These are phyloP conservation scores for Aschersonia sp. DNA, from an alignment of 2,329 filamentous ascomycete species.

Conservation along the genomic window DNA sequence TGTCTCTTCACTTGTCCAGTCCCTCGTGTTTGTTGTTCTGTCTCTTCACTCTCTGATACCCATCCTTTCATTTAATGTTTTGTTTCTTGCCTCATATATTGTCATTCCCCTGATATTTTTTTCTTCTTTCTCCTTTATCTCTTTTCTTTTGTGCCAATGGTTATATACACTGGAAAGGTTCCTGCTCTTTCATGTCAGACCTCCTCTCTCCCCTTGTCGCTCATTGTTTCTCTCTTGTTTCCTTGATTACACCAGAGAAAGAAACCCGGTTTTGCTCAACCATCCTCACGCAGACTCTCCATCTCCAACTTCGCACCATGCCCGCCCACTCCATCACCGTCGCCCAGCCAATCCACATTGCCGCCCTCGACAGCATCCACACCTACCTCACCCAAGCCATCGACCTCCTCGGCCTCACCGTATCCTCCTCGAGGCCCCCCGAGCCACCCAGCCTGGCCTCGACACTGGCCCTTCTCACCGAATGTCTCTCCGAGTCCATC, in stretches of 20 bases:
- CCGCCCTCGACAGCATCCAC: conserved; percentile 56
- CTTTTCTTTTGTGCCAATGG: no score
- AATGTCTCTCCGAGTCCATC: conserved; percentile 40
- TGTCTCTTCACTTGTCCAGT: no score
- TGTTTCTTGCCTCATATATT: no score
- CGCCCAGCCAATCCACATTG: conserved; percentile 40
- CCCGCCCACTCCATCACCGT: conserved; percentile 34
- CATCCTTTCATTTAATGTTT: no score
- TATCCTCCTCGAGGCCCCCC: conserved; percentile 40
- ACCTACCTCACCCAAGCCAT: conserved; percentile 71
- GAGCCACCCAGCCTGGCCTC: conserved; percentile 31
- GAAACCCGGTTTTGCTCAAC: background rate
- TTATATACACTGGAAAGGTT: no score
- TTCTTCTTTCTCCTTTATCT: no score
- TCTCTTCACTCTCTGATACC: no score
- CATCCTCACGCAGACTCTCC: conserved; percentile 42
- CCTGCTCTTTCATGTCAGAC: no score
- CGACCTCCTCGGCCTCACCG: conserved; percentile 63
- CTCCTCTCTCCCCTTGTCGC: no score
- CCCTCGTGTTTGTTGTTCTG: no score
- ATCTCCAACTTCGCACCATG: conserved; percentile 61
- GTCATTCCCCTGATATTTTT: no score
- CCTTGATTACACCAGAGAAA: background rate
- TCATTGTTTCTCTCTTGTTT: no score
- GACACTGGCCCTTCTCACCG: conserved; percentile 40